phyloP scores from a whole-genome alignment of 768 basidiomycete species.

The Russula virescens region DNA sequence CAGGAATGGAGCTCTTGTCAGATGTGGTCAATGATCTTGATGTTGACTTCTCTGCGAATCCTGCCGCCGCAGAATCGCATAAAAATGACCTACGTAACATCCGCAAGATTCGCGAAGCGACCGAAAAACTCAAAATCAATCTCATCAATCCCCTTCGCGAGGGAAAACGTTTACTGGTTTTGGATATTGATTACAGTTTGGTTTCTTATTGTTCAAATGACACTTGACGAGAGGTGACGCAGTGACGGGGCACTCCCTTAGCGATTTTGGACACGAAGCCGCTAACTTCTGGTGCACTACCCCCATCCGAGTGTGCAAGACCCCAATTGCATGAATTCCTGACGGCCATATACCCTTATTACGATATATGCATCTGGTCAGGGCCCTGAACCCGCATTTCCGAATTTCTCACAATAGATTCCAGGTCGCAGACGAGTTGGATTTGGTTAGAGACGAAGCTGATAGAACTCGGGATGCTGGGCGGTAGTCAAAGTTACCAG shows the following conservation, averaged over 20 bases:
- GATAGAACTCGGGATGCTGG: conserved; percentile 81
- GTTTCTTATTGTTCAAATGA: conserved; percentile 2
- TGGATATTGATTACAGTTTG: conserved; percentile 87
- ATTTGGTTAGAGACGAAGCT: conserved; percentile 86
- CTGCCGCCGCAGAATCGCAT: conserved; percentile 52
- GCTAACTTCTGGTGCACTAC: conserved; percentile 72
- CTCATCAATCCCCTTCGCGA: conserved; percentile 70
- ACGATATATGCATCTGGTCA: conserved; percentile 88
- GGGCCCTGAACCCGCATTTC: neutral
- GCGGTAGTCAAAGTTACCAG: conserved; percentile 62
- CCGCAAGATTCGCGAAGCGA: conserved; percentile 72
- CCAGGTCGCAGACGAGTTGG: conserved; percentile 82
- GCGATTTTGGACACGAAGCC: conserved; percentile 85
- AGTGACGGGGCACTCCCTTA: conserved; percentile 27
- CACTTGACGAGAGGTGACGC: neutral
- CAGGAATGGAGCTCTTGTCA: conserved; percentile 60
- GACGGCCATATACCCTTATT: conserved; percentile 70
- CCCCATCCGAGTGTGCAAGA: conserved; percentile 74
- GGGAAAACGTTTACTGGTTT: conserved; percentile 76
- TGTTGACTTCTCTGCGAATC: conserved; percentile 64
- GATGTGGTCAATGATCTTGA: conserved; percentile 80
- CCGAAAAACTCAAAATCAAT: conserved; percentile 56
- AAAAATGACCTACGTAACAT: conserved; percentile 75
- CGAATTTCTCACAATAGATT: neutral
- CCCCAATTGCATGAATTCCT: conserved; percentile 83